These are phyloP conservation scores for Cryphonectria radicalis DNA, from an alignment of 2,329 filamentous ascomycete species.

Conservation along the genomic window DNA sequence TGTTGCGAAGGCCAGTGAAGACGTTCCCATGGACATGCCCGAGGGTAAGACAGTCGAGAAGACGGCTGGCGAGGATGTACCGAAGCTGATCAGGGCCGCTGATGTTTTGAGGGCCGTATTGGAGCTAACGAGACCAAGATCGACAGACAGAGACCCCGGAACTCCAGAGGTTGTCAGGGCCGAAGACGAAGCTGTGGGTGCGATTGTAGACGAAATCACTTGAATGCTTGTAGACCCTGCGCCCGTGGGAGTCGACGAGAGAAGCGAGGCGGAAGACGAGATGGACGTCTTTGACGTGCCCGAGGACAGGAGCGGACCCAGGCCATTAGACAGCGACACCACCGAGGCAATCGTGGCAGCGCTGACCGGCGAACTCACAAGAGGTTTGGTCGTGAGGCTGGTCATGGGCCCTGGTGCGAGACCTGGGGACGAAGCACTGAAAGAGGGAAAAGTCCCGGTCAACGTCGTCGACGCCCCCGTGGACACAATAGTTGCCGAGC, in stretches of 20 bases:
- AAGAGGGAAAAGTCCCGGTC: slow-evolving; percentile 18
- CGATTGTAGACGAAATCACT: slow-evolving; percentile 23
- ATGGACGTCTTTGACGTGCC: background rate
- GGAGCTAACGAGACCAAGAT: slow-evolving; percentile 20
- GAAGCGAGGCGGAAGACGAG: background rate
- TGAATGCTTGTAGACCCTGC: slow-evolving; percentile 13
- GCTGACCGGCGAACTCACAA: background rate
- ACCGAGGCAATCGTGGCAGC: slow-evolving; percentile 18
- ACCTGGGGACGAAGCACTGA: background rate
- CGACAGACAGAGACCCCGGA: slow-evolving; percentile 20
- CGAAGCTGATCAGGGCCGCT: slow-evolving; percentile 26
- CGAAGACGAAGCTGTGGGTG: slow-evolving; percentile 25
- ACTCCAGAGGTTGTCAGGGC: slow-evolving; percentile 27
- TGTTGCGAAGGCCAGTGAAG: slow-evolving; percentile 21
- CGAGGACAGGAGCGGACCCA: slow-evolving; percentile 24
- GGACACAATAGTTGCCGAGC: background rate
- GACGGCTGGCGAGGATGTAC: slow-evolving; percentile 26
- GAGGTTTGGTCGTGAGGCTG: slow-evolving; percentile 5
- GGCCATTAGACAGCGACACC: slow-evolving; percentile 23
- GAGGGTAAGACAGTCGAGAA: slow-evolving; percentile 21
- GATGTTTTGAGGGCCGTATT: slow-evolving; percentile 20
- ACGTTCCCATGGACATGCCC: slow-evolving; percentile 19
- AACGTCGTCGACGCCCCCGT: slow-evolving; percentile 17
- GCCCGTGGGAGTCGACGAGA: background rate
- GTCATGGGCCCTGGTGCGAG: background rate